Evolutionary conservation across 257 asterid species (phyloP).

Genomic region (Paraleonurus japonicus): DNA sequence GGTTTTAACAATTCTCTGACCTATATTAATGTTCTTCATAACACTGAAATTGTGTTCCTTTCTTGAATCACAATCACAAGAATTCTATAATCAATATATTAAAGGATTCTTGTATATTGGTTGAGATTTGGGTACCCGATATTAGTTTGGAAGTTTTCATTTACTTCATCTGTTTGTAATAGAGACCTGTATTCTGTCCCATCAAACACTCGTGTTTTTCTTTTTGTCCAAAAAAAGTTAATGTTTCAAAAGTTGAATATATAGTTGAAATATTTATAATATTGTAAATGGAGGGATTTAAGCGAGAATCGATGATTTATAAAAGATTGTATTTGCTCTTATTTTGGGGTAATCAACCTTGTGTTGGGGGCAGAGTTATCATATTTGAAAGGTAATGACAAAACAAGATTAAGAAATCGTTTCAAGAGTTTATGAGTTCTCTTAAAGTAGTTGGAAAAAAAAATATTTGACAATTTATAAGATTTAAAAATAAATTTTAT

Average conservation of each 20-base stretch:
- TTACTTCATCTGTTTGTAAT: not conserved
- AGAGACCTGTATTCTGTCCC: not conserved
- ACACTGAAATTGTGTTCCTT: not conserved
- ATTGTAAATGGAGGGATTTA: not conserved
- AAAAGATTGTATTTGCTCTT: no score
- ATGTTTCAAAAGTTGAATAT: not conserved
- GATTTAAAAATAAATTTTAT: no score
- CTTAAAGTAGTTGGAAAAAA: no score
- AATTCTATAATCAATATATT: not conserved
- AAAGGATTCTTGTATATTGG: not conserved
- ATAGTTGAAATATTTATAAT: not conserved
- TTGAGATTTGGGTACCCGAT: not conserved
- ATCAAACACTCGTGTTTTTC: not conserved
- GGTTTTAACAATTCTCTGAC: constrained; percentile 7
- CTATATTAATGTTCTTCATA: not conserved
- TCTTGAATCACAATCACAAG: not conserved
- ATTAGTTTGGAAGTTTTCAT: not conserved
- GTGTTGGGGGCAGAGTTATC: not conserved
- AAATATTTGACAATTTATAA: no score
- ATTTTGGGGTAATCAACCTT: not conserved
- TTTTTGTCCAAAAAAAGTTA: not conserved
- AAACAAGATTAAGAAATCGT: no score
- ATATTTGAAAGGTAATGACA: no score
- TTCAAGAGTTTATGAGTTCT: no score
- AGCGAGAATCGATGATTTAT: not conserved